Evolutionary conservation across 345 rosid genomes (phyloP).

Genomic region (Rubroshorea leprosula): DNA sequence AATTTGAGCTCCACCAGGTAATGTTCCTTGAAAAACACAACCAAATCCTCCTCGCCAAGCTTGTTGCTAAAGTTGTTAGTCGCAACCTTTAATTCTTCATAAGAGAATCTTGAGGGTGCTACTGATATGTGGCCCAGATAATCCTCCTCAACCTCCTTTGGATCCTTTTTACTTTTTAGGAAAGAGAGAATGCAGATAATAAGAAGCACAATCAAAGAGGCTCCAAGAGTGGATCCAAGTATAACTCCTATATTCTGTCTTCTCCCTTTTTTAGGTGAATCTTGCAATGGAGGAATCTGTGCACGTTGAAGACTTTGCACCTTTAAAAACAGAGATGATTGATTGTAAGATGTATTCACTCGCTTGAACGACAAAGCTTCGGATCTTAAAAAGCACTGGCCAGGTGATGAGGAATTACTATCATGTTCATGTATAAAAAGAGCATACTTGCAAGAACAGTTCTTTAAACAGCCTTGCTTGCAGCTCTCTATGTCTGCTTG

Average conservation of each 20-base stretch:
- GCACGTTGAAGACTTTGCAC: constrained; percentile 9
- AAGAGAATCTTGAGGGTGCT: constrained; percentile 10
- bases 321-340: constrained; percentile 14
- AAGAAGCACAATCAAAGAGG: not conserved
- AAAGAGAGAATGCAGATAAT: not conserved
- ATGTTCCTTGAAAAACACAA: not conserved
- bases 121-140: not conserved
- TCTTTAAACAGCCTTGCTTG: constrained; percentile 13
- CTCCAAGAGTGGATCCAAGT: not conserved
- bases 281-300: not conserved
- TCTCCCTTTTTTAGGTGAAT: not conserved
- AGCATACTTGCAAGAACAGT: constrained; percentile 31
- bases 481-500: constrained; percentile 6
- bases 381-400: constrained; percentile 21
- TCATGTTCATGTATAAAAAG: constrained; percentile 1
- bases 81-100: not conserved
- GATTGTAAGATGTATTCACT: not conserved
- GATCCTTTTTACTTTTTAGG: not conserved
- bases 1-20: not conserved
- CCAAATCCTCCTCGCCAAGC: constrained; percentile 13
- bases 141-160: not conserved
- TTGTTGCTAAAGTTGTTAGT: constrained; percentile 11
- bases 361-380: constrained; percentile 13
- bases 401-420: not conserved
- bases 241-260: not conserved